Percentiles rank a stretch among this genome's conserved stretches.
Evolutionary conservation across 805 yeast genomes (phyloP).

Genomic region (Lachancea waltii): DNA sequence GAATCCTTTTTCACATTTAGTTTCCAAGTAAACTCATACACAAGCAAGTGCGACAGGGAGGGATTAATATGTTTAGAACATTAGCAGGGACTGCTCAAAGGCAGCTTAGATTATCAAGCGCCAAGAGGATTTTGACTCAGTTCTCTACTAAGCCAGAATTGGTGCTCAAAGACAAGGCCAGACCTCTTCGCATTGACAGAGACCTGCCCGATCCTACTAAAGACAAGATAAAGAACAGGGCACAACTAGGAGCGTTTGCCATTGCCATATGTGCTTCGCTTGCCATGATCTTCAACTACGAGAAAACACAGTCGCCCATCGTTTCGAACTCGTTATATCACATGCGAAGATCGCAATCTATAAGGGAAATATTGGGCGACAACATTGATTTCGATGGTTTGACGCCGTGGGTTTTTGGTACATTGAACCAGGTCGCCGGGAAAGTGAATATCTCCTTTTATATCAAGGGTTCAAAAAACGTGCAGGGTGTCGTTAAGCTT

Average conservation of each 20-base stretch:
- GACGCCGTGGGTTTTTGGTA: constrained; percentile 86
- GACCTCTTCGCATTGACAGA: constrained; percentile 59
- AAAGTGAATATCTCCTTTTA: constrained; percentile 64
- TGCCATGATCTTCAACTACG: constrained; percentile 80
- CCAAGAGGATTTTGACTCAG: background rate
- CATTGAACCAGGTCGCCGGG: constrained; percentile 77
- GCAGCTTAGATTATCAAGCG: background rate
- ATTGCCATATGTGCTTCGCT: constrained; percentile 48
- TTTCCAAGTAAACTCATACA: too few relatives aligned
- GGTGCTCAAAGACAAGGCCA: constrained; percentile 20
- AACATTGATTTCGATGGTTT: constrained; percentile 62
- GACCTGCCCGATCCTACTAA: constrained; percentile 77
- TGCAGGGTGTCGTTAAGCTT: constrained; percentile 50
- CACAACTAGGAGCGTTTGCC: constrained; percentile 50
- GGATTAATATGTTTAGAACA: background rate
- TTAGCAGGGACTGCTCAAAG: background rate
- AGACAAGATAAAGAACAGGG: constrained; percentile 45
- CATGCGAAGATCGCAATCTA: constrained; percentile 65
- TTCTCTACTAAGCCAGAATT: constrained; percentile 9
- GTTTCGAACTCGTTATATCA: constrained; percentile 82
- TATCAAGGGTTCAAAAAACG: constrained; percentile 58
- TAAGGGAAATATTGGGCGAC: constrained; percentile 60
- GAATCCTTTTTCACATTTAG: too few relatives aligned
- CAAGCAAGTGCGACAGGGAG: background rate
- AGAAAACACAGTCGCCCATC: constrained; percentile 83